Base-by-base conservation (phyloP, 805 yeast genomes). In the Candida ficus region DNA sequence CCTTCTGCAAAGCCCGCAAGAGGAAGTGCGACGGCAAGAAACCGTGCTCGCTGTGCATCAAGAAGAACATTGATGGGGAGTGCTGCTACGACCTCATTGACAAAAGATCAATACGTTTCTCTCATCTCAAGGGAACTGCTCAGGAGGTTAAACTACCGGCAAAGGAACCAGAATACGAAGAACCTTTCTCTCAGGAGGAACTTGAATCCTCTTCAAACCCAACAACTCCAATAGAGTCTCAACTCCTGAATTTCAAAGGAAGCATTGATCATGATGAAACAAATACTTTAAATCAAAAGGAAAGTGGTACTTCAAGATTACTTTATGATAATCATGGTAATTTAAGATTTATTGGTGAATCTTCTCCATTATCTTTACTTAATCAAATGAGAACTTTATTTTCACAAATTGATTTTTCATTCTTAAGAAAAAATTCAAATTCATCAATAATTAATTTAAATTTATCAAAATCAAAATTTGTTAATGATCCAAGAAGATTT, bases 1-100 rank as follows among this genome's bases (percentile, higher is more conserved):
- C 68, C 45, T 54, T 57, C 34, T 68, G 73, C 52, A 66, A 65
- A 50, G 55, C 57, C 30, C 43, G 70, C 26, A 68, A 68, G 51
- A 57, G 44, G 23, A 49, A 42, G 41, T 64, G 52, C 33, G 45
- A 53, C 35, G 57, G 58, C n/a, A 38, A 45, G 16, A 41, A 39
- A 26, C 67, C 68, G 1, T 60, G 68, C 46, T 50, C 56, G 13
- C 46, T 58, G 32, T 61, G 68, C 43, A 38, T 35, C 27, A 48
- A 48, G 41, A 56, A 62, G 48, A 38, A 38, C 29, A 34, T 21
- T 21, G 50, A 48, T 17, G 52, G 57, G 13, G 42, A 38, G 7
- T 63, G 67, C 38, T 44, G 42, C 29, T 61, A 58, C 35, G 41
- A 46, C 17, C 14, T 36, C 13, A 20, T 43, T 9, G 46, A 43